phyloP scores from a whole-genome alignment of 768 basidiomycete genomes.

The Pisolithus microcarpus region DNA sequence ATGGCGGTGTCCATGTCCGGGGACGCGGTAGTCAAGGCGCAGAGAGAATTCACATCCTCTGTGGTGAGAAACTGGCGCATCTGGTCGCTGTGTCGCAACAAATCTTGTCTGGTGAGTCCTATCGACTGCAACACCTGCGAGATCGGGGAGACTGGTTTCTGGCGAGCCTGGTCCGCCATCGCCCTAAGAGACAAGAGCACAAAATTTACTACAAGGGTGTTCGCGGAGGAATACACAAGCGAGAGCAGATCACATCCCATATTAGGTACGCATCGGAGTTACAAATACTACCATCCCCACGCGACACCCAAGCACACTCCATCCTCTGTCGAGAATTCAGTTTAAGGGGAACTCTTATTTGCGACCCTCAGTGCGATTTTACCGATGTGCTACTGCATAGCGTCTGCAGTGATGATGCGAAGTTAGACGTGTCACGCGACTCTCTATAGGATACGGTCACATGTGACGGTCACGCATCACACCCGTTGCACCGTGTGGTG shows the following conservation, averaged over 20 bases:
- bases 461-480: not conserved
- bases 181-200: not conserved
- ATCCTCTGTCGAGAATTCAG: no score
- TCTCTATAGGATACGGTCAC: not conserved
- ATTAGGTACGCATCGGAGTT: constrained; percentile 2
- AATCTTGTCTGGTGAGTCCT: constrained; percentile 72
- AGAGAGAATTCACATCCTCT: constrained; percentile 40
- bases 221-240: not conserved
- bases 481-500: no score
- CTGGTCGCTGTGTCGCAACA: constrained; percentile 62
- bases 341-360: not conserved
- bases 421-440: no score
- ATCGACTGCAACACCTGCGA: constrained; percentile 64
- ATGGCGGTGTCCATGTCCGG: constrained; percentile 31
- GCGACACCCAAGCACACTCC: not conserved
- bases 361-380: not conserved
- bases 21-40: constrained; percentile 32
- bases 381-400: not conserved
- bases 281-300: not conserved
- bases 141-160: constrained; percentile 51
- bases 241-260: not conserved
- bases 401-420: no score
- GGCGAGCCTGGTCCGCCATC: constrained; percentile 16
- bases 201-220: constrained; percentile 1
- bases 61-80: constrained; percentile 74